A percentile compares a stretch with the other conserved stretches of the same genome.
These are phyloP conservation scores for Vitellaria paradoxa DNA, from an alignment of 179 eudicot species.

Conservation along the genomic window DNA sequence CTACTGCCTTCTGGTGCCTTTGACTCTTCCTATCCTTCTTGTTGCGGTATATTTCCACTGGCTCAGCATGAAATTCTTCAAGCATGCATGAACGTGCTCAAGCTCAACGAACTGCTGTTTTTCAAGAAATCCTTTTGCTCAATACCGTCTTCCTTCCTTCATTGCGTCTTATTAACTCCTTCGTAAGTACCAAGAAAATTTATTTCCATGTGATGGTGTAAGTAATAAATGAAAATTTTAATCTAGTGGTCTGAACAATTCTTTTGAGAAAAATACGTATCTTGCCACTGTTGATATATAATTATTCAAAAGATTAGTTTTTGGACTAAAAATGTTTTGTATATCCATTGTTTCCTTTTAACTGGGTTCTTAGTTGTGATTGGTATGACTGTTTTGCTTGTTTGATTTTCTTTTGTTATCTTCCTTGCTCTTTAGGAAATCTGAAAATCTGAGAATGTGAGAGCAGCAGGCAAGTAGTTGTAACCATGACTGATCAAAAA, in stretches of 20 bases:
- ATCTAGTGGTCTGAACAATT: neutral
- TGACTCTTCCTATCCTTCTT: conserved; percentile 66
- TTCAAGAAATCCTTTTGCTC: neutral
- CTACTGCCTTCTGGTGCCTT: conserved; percentile 81
- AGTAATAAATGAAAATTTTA: neutral
- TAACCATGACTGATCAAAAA: too few species aligned
- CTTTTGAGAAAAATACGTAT: too few species aligned
- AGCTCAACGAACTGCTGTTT: neutral
- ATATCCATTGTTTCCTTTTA: too few species aligned
- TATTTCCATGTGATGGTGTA: neutral
- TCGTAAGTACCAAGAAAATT: neutral
- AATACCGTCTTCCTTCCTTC: neutral
- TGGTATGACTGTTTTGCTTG: too few species aligned
- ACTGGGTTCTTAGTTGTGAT: too few species aligned
- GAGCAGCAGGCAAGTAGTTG: too few species aligned
- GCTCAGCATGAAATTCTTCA: conserved; percentile 94
- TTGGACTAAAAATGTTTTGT: too few species aligned
- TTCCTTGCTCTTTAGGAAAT: too few species aligned
- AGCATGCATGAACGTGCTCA: conserved; percentile 47
- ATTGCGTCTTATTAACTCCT: neutral
- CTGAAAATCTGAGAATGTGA: too few species aligned
- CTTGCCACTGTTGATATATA: neutral
- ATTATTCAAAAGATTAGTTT: neutral
- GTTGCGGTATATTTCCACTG: conserved; percentile 84
- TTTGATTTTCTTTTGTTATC: too few species aligned